Evolutionary conservation across 164 flowering plant genomes (phyloP).

Genomic region (Vitis cinerea): DNA sequence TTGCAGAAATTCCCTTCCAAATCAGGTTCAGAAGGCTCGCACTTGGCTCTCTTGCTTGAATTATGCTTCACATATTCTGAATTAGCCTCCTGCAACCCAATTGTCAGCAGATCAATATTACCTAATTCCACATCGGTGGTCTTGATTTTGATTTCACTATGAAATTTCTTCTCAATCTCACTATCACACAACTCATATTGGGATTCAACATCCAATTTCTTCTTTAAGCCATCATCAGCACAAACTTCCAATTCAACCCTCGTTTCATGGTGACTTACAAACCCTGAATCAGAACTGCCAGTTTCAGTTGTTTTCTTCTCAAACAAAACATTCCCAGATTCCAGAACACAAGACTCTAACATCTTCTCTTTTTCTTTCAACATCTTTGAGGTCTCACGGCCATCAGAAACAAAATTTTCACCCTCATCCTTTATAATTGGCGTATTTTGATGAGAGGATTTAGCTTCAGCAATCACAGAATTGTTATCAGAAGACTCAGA

Average conservation of each 20-base stretch:
- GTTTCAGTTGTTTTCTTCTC: neutral
- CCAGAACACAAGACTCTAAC: slow-evolving; percentile 6
- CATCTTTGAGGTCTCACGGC: neutral
- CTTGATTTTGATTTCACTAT: no score
- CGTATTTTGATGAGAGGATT: slow-evolving; percentile 2
- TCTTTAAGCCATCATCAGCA: neutral
- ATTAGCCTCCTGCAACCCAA: no score
- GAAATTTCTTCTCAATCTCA: no score
- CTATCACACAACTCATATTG: neutral
- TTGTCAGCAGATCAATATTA: no score
- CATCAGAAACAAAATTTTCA: slow-evolving; percentile 5
- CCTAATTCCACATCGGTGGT: no score
- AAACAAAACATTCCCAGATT: neutral
- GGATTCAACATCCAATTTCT: neutral
- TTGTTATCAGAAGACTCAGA: slow-evolving; percentile 7
- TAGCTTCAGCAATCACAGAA: slow-evolving; percentile 9
- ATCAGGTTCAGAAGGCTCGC: no score
- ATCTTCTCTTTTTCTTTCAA: slow-evolving; percentile 1
- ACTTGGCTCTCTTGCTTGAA: no score
- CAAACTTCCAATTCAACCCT: slow-evolving; percentile 3
- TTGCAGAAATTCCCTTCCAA: no score
- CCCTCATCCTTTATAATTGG: neutral
- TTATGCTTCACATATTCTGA: no score
- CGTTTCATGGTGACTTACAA: neutral
- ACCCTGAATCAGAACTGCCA: slow-evolving; percentile 2